phyloP scores from a whole-genome alignment of 129 eudicot species.

The Flaveria brownii region DNA sequence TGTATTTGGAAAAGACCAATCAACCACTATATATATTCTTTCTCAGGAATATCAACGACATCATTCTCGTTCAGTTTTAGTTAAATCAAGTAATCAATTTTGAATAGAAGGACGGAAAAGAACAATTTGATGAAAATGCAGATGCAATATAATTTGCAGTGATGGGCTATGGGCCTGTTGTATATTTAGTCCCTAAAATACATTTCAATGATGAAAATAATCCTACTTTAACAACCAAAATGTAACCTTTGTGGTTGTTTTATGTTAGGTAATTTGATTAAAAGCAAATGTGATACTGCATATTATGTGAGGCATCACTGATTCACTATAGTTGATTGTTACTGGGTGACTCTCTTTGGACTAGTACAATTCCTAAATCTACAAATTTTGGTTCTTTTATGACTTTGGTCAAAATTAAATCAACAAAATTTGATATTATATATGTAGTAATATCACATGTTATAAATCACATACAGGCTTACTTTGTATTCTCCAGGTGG shows the following conservation, averaged over 20 bases:
- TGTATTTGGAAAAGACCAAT: not conserved
- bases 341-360: not conserved
- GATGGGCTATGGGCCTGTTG: not conserved
- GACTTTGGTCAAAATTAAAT: not conserved
- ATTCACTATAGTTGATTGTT: not conserved
- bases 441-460: not conserved
- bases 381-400: not conserved
- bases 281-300: no score
- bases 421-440: not conserved
- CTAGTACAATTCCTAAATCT: no score
- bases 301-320: no score
- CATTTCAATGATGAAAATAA: not conserved
- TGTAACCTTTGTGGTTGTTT: not conserved
- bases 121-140: not conserved
- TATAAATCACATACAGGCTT: not conserved
- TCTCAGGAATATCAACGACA: not conserved
- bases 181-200: not conserved
- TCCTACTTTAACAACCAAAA: not conserved
- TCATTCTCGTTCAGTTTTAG: not conserved
- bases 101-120: not conserved
- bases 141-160: not conserved
- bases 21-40: not conserved
- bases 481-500: slow-evolving; percentile 56
- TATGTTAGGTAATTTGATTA: no score
- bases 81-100: not conserved